phyloP scores from a whole-genome alignment of 2,329 filamentous ascomycete genomes.

The Clonostachys chloroleuca region DNA sequence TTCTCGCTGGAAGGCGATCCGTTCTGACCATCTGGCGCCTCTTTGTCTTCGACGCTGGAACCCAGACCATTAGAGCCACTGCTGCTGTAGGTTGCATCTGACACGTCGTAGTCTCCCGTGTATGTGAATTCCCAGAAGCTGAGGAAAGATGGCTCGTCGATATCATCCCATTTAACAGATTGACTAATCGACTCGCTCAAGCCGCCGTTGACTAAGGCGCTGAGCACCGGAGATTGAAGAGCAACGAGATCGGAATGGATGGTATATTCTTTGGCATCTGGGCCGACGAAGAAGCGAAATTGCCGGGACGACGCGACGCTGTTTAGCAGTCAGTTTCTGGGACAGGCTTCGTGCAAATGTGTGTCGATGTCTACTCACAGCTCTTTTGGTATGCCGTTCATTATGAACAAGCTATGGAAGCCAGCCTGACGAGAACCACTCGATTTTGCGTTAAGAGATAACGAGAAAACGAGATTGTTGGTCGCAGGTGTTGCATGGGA shows the following conservation, averaged over 20 bases:
- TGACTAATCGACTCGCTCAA: not conserved
- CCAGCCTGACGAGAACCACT: too few relatives aligned
- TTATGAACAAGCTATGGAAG: too few relatives aligned
- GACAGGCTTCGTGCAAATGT: too few relatives aligned
- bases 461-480: too few relatives aligned
- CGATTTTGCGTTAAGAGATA: too few relatives aligned
- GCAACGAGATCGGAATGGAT: not conserved
- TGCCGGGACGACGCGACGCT: not conserved
- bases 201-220: not conserved
- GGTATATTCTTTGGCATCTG: not conserved
- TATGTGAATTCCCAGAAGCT: not conserved
- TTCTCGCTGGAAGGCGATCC: too few relatives aligned
- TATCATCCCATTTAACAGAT: not conserved
- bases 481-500: too few relatives aligned
- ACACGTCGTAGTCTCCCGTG: not conserved
- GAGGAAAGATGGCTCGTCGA: not conserved
- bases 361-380: too few relatives aligned
- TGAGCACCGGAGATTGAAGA: not conserved
- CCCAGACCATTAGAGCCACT: too few relatives aligned
- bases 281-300: not conserved
- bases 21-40: too few relatives aligned
- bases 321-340: too few relatives aligned
- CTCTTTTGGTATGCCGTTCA: too few relatives aligned
- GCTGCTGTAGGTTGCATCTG: not conserved
- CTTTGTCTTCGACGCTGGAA: not conserved